Conservation (phyloP, 2,329 filamentous ascomycete genomes). For the Teratosphaeria nubilosa region DNA sequence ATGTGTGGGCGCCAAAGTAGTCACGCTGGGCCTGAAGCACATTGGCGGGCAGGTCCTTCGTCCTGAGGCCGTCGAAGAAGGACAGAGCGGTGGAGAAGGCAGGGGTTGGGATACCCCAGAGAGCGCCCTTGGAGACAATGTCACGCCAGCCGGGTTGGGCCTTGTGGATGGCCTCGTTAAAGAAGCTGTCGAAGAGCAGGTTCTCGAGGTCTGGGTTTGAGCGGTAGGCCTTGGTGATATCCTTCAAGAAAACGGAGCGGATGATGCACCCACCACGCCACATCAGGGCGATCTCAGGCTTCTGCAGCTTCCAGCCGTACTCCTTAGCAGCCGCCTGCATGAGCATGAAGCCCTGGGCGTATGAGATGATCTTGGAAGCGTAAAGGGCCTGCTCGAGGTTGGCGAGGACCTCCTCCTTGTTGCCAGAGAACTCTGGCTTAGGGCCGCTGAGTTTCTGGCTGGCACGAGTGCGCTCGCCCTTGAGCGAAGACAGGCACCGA, state of each 20-base stretch:
- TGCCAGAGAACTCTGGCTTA: constrained; percentile 68
- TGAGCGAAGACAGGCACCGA: constrained; percentile 87
- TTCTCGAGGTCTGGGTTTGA: constrained; percentile 91
- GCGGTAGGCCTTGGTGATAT: constrained; percentile 96
- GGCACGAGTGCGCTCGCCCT: constrained; percentile 81
- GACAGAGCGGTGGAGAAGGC: constrained; percentile 94
- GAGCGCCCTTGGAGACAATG: constrained; percentile 80
- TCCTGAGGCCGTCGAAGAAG: constrained; percentile 98
- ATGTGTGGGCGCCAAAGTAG: constrained; percentile 73
- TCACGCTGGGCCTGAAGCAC: constrained; percentile 97
- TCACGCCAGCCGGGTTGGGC: constrained; percentile 85
- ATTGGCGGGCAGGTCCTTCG: constrained; percentile 95
- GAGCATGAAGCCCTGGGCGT: constrained; percentile 99
- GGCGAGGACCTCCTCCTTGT: constrained; percentile 87
- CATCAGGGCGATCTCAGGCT: constrained; percentile 99
- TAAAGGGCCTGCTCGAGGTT: constrained; percentile 98
- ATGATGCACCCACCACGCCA: constrained; percentile 99
- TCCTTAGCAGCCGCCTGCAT: constrained; percentile 98
- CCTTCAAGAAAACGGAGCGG: constrained; percentile 98
- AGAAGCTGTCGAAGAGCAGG: constrained; percentile 97
- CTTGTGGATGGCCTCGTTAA: constrained; percentile 97
- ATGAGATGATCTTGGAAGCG: constrained; percentile 99
- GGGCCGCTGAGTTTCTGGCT: constrained; percentile 70
- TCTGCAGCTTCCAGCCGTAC: constrained; percentile 98
- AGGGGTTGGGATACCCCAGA: constrained; percentile 91